These are phyloP conservation scores for Claviceps spartinae DNA, from an alignment of 2,329 filamentous ascomycete species.

Conservation along the genomic window DNA sequence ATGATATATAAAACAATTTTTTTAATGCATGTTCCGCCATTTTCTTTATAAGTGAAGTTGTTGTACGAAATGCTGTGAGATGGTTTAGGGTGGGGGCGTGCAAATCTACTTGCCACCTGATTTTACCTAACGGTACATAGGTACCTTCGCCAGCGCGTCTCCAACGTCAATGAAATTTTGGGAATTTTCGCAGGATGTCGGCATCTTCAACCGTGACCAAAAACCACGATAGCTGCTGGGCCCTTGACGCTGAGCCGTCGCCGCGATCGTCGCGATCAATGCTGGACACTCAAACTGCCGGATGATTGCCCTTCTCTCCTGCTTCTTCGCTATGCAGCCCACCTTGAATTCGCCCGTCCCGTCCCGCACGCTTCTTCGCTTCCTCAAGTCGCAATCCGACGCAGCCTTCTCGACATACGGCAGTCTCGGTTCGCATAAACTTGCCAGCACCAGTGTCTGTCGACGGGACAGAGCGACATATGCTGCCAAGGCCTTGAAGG, in stretches of 20 bases:
- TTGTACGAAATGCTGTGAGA: too few relatives aligned
- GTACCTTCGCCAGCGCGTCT: too few relatives aligned
- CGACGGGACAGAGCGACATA: constrained; percentile 9
- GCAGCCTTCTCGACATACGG: constrained; percentile 35
- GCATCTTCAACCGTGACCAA: neutral
- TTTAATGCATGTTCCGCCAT: too few relatives aligned
- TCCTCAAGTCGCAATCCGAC: constrained; percentile 58
- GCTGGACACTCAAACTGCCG: neutral
- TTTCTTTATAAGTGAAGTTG: too few relatives aligned
- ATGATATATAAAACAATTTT: too few relatives aligned
- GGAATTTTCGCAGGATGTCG: too few relatives aligned
- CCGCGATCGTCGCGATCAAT: constrained; percentile 6
- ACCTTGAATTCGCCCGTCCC: constrained; percentile 32
- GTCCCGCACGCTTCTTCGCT: constrained; percentile 50
- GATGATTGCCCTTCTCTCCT: neutral
- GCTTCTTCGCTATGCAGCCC: constrained; percentile 28
- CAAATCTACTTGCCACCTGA: too few relatives aligned
- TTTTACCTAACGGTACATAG: too few relatives aligned
- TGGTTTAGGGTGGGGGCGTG: too few relatives aligned
- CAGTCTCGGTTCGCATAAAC: constrained; percentile 5
- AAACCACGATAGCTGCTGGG: neutral
- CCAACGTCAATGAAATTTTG: neutral
- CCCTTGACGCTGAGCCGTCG: constrained; percentile 4
- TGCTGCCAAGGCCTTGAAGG: neutral
- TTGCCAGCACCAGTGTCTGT: constrained; percentile 7